Conservation (phyloP, 305 asterid genomes). For the Fraxinus velutina region DNA sequence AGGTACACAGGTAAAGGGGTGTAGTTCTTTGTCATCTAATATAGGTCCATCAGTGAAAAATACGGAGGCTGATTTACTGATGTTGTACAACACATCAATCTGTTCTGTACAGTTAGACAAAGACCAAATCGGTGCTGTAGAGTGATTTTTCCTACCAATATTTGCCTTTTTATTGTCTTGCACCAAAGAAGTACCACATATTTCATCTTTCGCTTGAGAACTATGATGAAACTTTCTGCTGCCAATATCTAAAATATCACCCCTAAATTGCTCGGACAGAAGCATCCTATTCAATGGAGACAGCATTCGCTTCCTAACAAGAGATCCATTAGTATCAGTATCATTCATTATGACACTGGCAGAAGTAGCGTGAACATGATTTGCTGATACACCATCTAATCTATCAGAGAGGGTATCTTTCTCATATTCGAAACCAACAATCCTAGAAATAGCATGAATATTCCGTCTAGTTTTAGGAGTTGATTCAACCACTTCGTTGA, state of each 20-base stretch:
- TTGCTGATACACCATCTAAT: conserved; percentile 24
- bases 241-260: conserved; percentile 52
- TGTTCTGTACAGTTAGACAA: conserved; percentile 29
- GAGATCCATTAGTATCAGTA: conserved; percentile 38
- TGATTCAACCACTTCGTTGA: conserved; percentile 26
- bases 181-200: conserved; percentile 28
- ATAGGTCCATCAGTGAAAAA: conserved; percentile 65
- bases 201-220: conserved; percentile 26
- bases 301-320: conserved; percentile 59
- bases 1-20: conserved; percentile 30
- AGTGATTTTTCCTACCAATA: conserved; percentile 37
- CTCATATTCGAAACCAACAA: conserved; percentile 55
- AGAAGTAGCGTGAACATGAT: conserved; percentile 23
- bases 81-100: conserved; percentile 27
- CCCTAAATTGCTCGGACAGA: conserved; percentile 36
- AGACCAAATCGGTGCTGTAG: conserved; percentile 32
- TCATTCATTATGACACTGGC: conserved; percentile 27
- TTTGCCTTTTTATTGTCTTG: conserved; percentile 56
- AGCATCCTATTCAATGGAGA: conserved; percentile 63
- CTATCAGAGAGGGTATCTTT: conserved; percentile 26
- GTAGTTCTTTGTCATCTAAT: conserved; percentile 43
- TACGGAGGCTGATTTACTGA: conserved; percentile 28
- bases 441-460: conserved; percentile 46
- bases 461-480: conserved; percentile 28
- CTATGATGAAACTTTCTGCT: conserved; percentile 27